Evolutionary conservation across 2,329 filamentous ascomycete genomes (phyloP).

Genomic region (Davidsoniella neocaledoniae): DNA sequence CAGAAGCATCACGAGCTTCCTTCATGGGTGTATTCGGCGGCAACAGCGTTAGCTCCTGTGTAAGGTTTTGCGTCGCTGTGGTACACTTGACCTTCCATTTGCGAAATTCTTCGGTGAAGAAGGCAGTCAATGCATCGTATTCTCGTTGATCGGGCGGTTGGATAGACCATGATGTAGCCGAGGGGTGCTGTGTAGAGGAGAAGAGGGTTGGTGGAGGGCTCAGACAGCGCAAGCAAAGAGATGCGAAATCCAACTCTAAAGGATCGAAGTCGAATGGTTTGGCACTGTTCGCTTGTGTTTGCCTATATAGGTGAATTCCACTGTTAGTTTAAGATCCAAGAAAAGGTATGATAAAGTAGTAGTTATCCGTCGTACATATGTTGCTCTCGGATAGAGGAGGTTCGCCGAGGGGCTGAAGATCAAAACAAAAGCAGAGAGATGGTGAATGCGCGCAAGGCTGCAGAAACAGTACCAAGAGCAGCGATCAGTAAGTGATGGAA

Average conservation of each 20-base stretch:
- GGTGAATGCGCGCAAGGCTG: too few relatives aligned
- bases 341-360: background rate
- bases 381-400: background rate
- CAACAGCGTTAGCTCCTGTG: slow-evolving; percentile 31
- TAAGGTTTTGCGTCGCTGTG: slow-evolving; percentile 30
- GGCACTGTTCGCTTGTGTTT: slow-evolving; percentile 5
- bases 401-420: background rate
- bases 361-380: too few relatives aligned
- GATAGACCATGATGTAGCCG: slow-evolving; percentile 65
- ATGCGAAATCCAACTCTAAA: slow-evolving; percentile 68
- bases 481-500: too few relatives aligned
- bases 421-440: background rate
- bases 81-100: slow-evolving; percentile 41
- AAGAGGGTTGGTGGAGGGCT: slow-evolving; percentile 68
- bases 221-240: slow-evolving; percentile 66
- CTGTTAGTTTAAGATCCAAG: too few relatives aligned
- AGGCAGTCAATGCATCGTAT: slow-evolving; percentile 50
- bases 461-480: background rate
- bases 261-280: slow-evolving; percentile 68
- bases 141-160: slow-evolving; percentile 58
- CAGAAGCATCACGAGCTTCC: slow-evolving; percentile 29
- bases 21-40: slow-evolving; percentile 25
- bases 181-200: slow-evolving; percentile 62
- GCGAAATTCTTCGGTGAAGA: slow-evolving; percentile 50
- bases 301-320: background rate